Percentiles rank a stretch among this genome's conserved stretches.
These are phyloP conservation scores for Agrocybe chaxingu DNA, from an alignment of 768 basidiomycete species.

Conservation along the genomic window DNA sequence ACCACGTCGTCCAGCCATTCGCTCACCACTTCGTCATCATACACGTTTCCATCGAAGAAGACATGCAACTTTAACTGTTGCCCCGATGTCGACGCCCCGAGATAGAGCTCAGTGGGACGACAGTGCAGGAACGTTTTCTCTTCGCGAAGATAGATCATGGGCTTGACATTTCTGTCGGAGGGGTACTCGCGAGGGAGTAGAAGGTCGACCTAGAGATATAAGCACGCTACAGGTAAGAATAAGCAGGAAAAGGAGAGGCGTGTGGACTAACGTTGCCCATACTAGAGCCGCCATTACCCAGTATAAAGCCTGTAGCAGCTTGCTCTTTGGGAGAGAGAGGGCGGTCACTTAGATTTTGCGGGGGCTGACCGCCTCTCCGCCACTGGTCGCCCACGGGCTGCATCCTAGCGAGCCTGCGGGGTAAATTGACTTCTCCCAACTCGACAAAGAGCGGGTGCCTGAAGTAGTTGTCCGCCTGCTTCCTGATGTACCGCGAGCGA, in stretches of 20 bases:
- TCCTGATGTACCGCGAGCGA: conserved; percentile 34
- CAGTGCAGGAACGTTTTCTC: conserved; percentile 29
- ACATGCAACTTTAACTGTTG: conserved; percentile 31
- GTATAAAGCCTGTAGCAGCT: conserved; percentile 19
- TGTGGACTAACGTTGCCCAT: conserved; percentile 36
- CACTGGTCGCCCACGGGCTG: conserved; percentile 15
- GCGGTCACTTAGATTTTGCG: conserved; percentile 6
- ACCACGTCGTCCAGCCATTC: conserved; percentile 49
- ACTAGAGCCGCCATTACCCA: conserved; percentile 31
- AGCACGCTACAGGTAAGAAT: background rate
- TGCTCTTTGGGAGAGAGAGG: conserved; percentile 24
- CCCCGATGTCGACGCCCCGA: conserved; percentile 34
- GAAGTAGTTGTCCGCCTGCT: conserved; percentile 29
- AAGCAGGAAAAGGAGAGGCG: background rate
- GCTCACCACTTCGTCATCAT: conserved; percentile 31
- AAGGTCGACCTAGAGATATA: conserved; percentile 25
- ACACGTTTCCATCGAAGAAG: conserved; percentile 46
- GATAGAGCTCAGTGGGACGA: conserved; percentile 46
- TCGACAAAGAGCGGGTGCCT: conserved; percentile 48
- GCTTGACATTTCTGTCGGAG: conserved; percentile 11
- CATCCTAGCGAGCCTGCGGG: conserved; percentile 21
- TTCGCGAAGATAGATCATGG: conserved; percentile 16
- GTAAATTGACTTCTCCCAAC: conserved; percentile 21
- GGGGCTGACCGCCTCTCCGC: conserved; percentile 9
- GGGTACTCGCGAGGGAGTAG: conserved; percentile 35